phyloP scores from a whole-genome alignment of 129 eudicot genomes.

The Solidago caesia region DNA sequence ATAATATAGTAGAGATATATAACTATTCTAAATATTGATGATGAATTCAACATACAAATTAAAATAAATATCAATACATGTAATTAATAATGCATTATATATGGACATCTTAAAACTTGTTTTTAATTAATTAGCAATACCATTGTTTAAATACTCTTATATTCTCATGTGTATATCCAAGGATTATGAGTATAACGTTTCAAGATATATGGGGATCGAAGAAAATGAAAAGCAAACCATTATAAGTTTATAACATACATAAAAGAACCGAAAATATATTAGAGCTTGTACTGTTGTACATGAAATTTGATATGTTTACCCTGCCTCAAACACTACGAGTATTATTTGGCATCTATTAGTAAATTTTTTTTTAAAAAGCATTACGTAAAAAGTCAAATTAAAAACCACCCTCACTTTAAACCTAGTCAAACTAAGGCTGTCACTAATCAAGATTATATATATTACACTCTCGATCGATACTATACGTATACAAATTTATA shows the following conservation, averaged over 20 bases:
- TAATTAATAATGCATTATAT: no score
- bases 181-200: not conserved
- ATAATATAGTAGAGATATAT: no score
- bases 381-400: no score
- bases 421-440: not conserved
- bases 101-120: no score
- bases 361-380: not conserved
- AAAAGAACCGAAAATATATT: not conserved
- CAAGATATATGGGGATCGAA: not conserved
- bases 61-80: no score
- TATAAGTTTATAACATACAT: not conserved
- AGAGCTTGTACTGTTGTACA: constrained; percentile 6
- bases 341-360: not conserved
- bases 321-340: not conserved
- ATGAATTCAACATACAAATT: no score
- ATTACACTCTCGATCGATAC: no score
- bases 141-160: not conserved
- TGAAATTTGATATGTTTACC: not conserved
- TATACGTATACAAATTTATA: constrained; percentile 18
- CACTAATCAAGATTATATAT: not conserved
- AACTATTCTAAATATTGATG: no score
- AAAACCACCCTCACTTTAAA: not conserved
- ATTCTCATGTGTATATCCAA: not conserved
- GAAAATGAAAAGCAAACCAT: not conserved
- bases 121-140: no score